These are phyloP conservation scores for Monosporascus sp. DNA, from an alignment of 2,329 filamentous ascomycete genomes.

Conservation along the genomic window DNA sequence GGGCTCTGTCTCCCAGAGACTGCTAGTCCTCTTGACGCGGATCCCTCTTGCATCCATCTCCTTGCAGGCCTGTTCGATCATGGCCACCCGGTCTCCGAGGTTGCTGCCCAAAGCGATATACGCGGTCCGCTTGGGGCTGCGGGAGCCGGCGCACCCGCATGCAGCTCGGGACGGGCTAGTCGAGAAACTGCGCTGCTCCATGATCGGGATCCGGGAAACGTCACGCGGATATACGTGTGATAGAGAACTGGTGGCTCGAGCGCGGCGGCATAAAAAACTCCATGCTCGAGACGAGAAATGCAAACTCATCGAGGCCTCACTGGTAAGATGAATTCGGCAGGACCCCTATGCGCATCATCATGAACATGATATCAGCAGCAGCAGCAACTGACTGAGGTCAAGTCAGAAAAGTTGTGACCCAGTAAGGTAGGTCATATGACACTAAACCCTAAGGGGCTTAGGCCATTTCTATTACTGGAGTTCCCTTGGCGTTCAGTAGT, in stretches of 20 bases:
- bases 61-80: conserved; percentile 78
- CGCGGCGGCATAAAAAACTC: conserved; percentile 17
- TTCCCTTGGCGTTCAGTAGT: no score
- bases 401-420: no score
- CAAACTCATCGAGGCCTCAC: conserved; percentile 18
- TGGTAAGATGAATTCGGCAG: conserved; percentile 4
- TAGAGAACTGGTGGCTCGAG: conserved; percentile 6
- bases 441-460: no score
- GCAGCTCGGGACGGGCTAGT: conserved; percentile 11
- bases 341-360: conserved; percentile 1
- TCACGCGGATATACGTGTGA: not conserved
- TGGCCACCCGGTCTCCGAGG: conserved; percentile 74
- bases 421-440: no score
- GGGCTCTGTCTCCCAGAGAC: conserved; percentile 87
- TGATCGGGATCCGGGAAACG: conserved; percentile 8
- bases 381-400: no score
- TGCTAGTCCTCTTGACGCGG: conserved; percentile 72
- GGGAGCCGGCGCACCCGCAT: conserved; percentile 21
- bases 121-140: conserved; percentile 40
- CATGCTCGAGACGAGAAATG: conserved; percentile 21
- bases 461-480: no score
- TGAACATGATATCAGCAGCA: not conserved
- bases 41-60: conserved; percentile 72
- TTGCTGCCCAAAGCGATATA: conserved; percentile 93
- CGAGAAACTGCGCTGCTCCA: conserved; percentile 15